Base-by-base conservation (phyloP, 305 asterid genomes). In the Solanum aculeatissimum region DNA sequence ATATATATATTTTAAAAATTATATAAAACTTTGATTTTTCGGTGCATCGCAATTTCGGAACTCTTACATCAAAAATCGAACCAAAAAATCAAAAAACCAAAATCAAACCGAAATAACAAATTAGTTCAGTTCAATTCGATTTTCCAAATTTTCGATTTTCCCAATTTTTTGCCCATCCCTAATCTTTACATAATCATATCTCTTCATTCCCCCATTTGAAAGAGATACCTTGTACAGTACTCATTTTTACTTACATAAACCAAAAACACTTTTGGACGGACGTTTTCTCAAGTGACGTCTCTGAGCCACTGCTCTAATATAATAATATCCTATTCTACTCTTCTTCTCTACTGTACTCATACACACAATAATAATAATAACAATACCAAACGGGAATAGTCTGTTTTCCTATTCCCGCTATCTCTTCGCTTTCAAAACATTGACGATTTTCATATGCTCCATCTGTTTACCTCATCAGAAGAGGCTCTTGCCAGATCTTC, bases 401-500 rank as follows among this genome's bases (percentile, higher is more conserved):
- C 81, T 54, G 66, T 81, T 32, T 35, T 49, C n/a, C 8, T 13
- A 3, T 89, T 90, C 92, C 92, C 92, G 91, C 91, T 77, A 57
- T 81, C 18, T 13, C 19, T 35, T 79, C 11, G 23, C n/a, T 72
- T 85, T 5, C 27, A 43, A 78, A 55, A 27, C 18, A 40, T 23
- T 2, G 6, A 11, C 15, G 8, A 14, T 18, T 10, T 4, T 92
- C 88, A 92, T 83, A 93, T 89, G 90, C 93, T 92, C 87, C 92
- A 86, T 86, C 98, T 81, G 81, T 83, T 92, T 80, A 80, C 87
- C 62, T 88, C 91, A 21, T 78, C 91, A 1, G 87, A 84, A 40
- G 92, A 88, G 70, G 71, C 85, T 77, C 89, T 86, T 9, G 84
- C 63, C 9, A 84, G 84, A 80, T 53, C 84, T 75, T 89, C 91